Evolutionary conservation across 1,284 basidiomycete species (phyloP).

Genomic region (Ceratobasidium sp.): DNA sequence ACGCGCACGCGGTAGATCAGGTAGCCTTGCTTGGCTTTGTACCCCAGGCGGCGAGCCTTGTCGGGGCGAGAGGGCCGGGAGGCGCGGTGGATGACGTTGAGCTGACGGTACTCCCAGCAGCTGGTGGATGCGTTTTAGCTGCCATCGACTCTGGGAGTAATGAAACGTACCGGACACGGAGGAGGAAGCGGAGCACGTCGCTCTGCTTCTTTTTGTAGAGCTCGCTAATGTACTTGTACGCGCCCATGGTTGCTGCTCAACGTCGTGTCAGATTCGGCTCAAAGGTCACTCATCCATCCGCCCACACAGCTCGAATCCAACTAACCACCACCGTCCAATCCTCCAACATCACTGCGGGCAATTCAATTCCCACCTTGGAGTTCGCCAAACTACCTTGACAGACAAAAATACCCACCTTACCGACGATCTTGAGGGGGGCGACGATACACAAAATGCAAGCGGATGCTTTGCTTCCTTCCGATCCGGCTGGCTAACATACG

Average conservation of each 20-base stretch:
- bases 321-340: neutral
- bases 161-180: constrained; percentile 84
- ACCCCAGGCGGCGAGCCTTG: constrained; percentile 98
- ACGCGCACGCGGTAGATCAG: constrained; percentile 98
- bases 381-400: neutral
- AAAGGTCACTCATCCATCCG: constrained; percentile 15
- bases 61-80: constrained; percentile 98
- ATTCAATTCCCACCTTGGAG: too few species aligned
- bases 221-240: constrained; percentile 98
- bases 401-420: constrained; percentile 28
- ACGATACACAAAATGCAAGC: constrained; percentile 34
- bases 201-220: constrained; percentile 96
- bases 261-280: constrained; percentile 13
- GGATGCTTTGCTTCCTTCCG: constrained; percentile 34
- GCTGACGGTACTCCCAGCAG: constrained; percentile 99
- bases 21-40: constrained; percentile 99
- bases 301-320: neutral
- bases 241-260: constrained; percentile 52
- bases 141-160: constrained; percentile 1
- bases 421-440: constrained; percentile 37
- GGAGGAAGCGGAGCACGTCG: constrained; percentile 97
- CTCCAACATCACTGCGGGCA: neutral
- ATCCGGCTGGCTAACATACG: neutral
- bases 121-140: constrained; percentile 54
- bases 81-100: constrained; percentile 98